Base-by-base conservation (phyloP, 208 protist species). In the Acanthamoeba castellanii region DNA sequence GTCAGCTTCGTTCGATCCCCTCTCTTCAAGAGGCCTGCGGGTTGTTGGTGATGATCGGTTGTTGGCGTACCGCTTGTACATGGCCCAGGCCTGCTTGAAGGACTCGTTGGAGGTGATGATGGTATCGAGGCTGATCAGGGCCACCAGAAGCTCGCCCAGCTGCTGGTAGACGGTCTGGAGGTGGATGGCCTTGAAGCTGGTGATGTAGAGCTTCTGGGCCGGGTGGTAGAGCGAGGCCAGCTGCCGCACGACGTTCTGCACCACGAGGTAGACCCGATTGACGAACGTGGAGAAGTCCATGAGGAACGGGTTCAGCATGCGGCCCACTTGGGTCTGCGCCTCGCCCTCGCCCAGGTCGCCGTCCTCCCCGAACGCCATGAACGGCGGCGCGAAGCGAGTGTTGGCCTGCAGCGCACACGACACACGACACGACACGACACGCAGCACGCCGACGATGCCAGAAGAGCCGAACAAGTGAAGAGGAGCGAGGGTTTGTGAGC, bases 71-170 rank as follows among this genome's bases (percentile, higher is more conserved):
- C 96, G 96, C 76, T 97, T 97, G 90, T 98, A 98, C 47, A 97
- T 95, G 42, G 85, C 96, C 66, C 98, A 96, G 52, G 97, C 97
- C 9, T 97, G 95, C 3, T 74, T 52, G 37, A 99, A 90, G 9
- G 95, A 96, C 32, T 96, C 72, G 92, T 98, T 98, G 72, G 97
- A 96, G 30, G 93, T 85, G 42, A 99, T 95, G 2, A 99, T 96
- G 66, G 98, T 96, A 87, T 99, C 98, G 11, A 99, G 93, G 59
- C 96, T 96, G 66, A 98, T 96, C 34, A 99, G 95, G 8, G 98
- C 96, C 0, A 81, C 95, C 8, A 99, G 96, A 50, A 98, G 52
- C 16, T 98, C 97, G 2, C 85, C 95, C n/a, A 99, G 76, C 47
- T 95, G 72, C 72, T 97, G 93, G 97, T 98, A 99, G 11, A 98